Base-by-base conservation (phyloP, 208 protist genomes). In the Willaertia magna region DNA sequence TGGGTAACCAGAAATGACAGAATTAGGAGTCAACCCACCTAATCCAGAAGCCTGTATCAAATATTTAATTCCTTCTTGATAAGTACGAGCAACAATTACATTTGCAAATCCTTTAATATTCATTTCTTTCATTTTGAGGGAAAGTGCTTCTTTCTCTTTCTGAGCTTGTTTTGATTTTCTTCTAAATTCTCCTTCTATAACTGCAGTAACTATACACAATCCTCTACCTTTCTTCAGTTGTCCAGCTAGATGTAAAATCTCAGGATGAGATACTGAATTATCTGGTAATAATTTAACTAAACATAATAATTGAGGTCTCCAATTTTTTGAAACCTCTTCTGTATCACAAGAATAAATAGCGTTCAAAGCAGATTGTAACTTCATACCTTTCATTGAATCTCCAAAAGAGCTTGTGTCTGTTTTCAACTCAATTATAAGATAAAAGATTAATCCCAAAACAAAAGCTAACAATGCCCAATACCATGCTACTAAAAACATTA, bases 281-380 rank as follows among this genome's bases (percentile, higher is more conserved):
- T 76, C 34, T 16, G 67, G 67, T 1, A 44, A 20, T 2, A 76
- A 44, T 44, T 90, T 84, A 44, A 40, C 34, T 9, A 89, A 42
- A n/a, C 46, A 26, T n/a, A 90, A 76, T 0, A 90, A n/a, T 85
- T 90, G 89, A 51, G 89, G 89, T 75, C 89, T 74, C 89, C 89
- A 90, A 79, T 90, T 90, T 18, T 78, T 61, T 4, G 47, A 49
- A 12, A 16, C 12, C 4, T 4, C 7, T 4, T 49, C 12, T 34
- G 3, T 67, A 34, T 67, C 55, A 67, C 55, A 67, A 34, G 55
- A 67, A n/a, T 67, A 67, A 26, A 67, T 16, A 67, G 55, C 55
- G 34, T 67, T 67, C 9, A 67, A 26, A 26, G 55, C 55, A 67
- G 22, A 34, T 67, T 67, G 55, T 30, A 67, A 67, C 9, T 67